Evolutionary conservation across 2,329 filamentous ascomycete species (phyloP).

Genomic region (Metarhizium album): DNA sequence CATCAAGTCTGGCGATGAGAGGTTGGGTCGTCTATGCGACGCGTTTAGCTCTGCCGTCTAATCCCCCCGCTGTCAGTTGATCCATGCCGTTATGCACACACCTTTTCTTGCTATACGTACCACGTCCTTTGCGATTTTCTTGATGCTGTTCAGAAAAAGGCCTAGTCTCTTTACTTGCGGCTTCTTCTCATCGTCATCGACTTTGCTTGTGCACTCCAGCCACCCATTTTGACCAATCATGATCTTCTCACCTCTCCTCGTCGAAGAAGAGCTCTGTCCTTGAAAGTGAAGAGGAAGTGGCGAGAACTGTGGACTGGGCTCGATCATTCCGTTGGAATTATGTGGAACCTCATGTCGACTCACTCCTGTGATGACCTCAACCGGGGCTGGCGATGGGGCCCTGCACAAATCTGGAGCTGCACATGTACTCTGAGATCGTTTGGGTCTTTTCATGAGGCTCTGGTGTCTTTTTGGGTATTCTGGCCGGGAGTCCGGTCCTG

Average conservation of each 20-base stretch:
- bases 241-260: slow-evolving; percentile 35
- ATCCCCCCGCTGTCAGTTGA: slow-evolving; percentile 6
- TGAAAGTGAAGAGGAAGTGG: slow-evolving; percentile 33
- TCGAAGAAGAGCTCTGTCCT: slow-evolving; percentile 24
- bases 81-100: background rate
- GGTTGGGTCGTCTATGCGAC: slow-evolving; percentile 3
- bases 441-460: slow-evolving; percentile 12
- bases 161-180: slow-evolving; percentile 26
- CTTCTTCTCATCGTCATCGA: slow-evolving; percentile 15
- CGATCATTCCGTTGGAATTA: background rate
- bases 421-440: slow-evolving; percentile 19
- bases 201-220: slow-evolving; percentile 35
- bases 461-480: slow-evolving; percentile 10
- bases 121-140: slow-evolving; percentile 44
- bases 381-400: background rate
- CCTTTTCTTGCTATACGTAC: slow-evolving; percentile 22
- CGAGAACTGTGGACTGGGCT: slow-evolving; percentile 24
- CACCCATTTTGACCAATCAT: slow-evolving; percentile 46
- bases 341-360: background rate
- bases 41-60: slow-evolving; percentile 24
- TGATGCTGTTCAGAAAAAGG: slow-evolving; percentile 36
- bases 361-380: background rate
- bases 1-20: background rate
- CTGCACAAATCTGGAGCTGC: slow-evolving; percentile 9
- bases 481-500: slow-evolving; percentile 10